Evolutionary conservation across 257 asterid genomes (phyloP), one percentile per base, ranked within the genome.

Genomic region (Penstemon davidsonii): DNA sequence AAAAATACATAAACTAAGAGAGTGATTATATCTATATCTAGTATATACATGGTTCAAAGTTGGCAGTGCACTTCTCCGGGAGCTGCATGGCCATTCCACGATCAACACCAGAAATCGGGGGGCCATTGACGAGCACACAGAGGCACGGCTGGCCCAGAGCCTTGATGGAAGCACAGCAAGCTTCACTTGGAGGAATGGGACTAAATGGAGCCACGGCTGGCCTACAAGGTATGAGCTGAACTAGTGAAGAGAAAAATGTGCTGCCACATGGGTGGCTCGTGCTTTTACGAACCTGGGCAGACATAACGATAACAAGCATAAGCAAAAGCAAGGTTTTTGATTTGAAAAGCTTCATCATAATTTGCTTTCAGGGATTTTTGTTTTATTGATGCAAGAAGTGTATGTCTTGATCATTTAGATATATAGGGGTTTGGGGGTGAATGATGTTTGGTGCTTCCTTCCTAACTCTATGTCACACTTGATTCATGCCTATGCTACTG

Each of bases 121-220:
- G 98, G 12, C 98, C 98, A 58, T 83, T 92, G 41, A 91, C 76
- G 7, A 94, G 96, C 33, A 91, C 87, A 57, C 99, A 94, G 1
- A 94, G 75, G 55, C 96, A 94, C 13, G 99, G 90, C 84, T 94
- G 99, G 7, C 99, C 99, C 4, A 94, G 83, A 8, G 93, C 92
- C 76, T 85, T 91, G 73, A 94, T 60, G 5, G 97, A 80, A 51
- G 87, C 87, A 43, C 99, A 94, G 70, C 99, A 94, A 53, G 91
- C 83, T 60, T 91, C 95, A 6, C 70, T 80, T 11, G 99, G 97
- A n/a, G 88, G 91, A 44, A 79, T 57, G 49, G 88, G 84, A 75
- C 90, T 85, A 55, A 91, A 87, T 0, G 95, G 96, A 12, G 90
- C 82, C 7, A 91, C 97, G 4, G 99, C 81, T 10, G 90, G 70